Percentiles rank a stretch among this genome's conserved stretches.
phyloP scores from a whole-genome alignment of 2,329 filamentous ascomycete genomes.

The Byssochlamys sp. region DNA sequence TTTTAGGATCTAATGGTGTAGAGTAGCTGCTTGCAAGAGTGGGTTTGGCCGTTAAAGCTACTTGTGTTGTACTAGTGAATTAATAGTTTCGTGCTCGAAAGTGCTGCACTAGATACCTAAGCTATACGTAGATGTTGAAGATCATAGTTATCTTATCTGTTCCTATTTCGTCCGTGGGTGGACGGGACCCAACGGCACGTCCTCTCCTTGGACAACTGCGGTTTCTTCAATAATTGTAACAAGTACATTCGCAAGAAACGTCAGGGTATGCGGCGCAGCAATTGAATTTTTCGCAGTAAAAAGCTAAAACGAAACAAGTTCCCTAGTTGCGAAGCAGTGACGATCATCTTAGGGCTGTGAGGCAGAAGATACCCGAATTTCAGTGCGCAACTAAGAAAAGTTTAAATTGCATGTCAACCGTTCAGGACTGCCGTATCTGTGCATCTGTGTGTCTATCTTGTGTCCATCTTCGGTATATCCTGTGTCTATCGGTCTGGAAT shows the following conservation, averaged over 20 bases:
- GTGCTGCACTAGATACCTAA: too few relatives aligned
- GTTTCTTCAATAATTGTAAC: too few relatives aligned
- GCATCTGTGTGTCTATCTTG: too few relatives aligned
- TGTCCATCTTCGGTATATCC: neutral
- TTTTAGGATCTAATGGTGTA: neutral
- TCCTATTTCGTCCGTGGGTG: neutral
- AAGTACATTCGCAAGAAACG: neutral
- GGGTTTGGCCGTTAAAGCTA: neutral
- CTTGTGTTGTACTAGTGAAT: neutral
- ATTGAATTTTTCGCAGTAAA: neutral
- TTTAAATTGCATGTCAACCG: neutral
- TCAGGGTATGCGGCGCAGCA: neutral
- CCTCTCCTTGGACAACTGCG: too few relatives aligned
- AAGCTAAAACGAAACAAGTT: too few relatives aligned
- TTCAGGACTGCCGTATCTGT: neutral
- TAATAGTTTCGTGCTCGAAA: neutral
- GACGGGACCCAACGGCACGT: too few relatives aligned
- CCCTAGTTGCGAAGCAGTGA: neutral
- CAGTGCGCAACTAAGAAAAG: neutral
- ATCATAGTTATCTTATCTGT: too few relatives aligned
- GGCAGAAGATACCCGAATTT: neutral
- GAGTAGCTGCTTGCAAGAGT: too few relatives aligned
- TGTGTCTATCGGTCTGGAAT: neutral
- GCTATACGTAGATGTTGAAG: too few relatives aligned
- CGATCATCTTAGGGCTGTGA: neutral